Conservation (phyloP, 306 rosid genomes). For the Albizia julibrissin region DNA sequence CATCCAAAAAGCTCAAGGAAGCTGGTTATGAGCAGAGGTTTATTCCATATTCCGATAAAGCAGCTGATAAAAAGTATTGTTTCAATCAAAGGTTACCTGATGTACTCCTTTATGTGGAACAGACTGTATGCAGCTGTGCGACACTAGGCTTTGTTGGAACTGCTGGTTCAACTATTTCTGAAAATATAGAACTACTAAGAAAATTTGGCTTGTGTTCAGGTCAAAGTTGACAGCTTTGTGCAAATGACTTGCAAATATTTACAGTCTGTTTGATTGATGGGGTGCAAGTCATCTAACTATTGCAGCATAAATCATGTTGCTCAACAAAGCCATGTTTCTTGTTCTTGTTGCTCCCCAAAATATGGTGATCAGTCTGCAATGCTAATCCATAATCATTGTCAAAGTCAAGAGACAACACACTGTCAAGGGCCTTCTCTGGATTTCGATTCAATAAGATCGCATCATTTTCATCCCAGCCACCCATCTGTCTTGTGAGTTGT, state of each 20-base stretch:
- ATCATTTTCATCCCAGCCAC: background rate
- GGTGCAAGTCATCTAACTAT: slow-evolving; percentile 3
- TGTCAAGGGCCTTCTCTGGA: slow-evolving; percentile 11
- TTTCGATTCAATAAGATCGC: background rate
- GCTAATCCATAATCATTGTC: background rate
- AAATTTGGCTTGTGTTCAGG: slow-evolving; percentile 49
- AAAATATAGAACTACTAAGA: slow-evolving; percentile 74
- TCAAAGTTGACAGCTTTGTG: slow-evolving; percentile 29
- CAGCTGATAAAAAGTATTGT: slow-evolving; percentile 52
- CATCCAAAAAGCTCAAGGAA: slow-evolving; percentile 55
- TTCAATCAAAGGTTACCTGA: slow-evolving; percentile 49
- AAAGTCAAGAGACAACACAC: background rate
- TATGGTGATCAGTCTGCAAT: slow-evolving; percentile 1
- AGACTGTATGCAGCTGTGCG: slow-evolving; percentile 80
- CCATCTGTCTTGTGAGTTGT: background rate
- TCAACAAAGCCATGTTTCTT: background rate
- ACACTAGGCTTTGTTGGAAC: slow-evolving; percentile 92
- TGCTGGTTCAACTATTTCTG: slow-evolving; percentile 83
- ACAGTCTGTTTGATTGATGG: slow-evolving; percentile 11
- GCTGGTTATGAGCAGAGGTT: slow-evolving; percentile 56
- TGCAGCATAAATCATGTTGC: slow-evolving; percentile 17
- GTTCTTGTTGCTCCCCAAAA: background rate
- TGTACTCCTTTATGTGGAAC: slow-evolving; percentile 74
- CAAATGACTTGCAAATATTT: slow-evolving; percentile 3
- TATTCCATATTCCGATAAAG: slow-evolving; percentile 34